Evolutionary conservation across 768 basidiomycete species (phyloP), one percentile per base, ranked within the genome.

Genomic region (Phylloporus arenicola): DNA sequence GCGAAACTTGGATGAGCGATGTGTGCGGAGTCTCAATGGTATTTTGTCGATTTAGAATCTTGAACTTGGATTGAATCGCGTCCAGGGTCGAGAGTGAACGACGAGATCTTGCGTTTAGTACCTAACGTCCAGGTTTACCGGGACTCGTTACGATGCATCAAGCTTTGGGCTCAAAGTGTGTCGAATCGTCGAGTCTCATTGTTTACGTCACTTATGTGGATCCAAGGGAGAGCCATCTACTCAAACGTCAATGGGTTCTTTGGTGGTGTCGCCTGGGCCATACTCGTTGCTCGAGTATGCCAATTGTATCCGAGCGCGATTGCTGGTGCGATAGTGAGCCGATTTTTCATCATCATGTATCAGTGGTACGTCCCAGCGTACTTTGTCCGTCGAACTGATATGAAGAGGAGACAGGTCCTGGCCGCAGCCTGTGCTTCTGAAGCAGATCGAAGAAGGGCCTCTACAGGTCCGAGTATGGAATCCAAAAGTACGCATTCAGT

Each of bases 271-370:
- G 95, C 94, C 25, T 99, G 96, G 96, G 91, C 95, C 4, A 88
- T 98, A 76, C 81, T 98, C 35, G 94, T 97, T n/a, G 96, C 96
- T 45, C 85, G 96, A 68, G 93, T 98, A 78, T 99, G 96, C 72
- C 96, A 99, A 64, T 72, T 99, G 48, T 99, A 98, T 68, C 96
- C 96, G 27, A 96, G 86, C 54, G 94, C 92, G 8, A 83, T 84
- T 52, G 92, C 94, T 12, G 92, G 93, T 14, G 91, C 90, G 4
- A 93, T 99, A 57, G 92, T 99, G 66, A 93, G 92, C 72, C 81
- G 93, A 58, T 97, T 99, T 72, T 99, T 98, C 65, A 91, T 95
- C 55, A 96, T 99, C 63, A 93, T 95, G 84, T 88, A 92, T 66
- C 88, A 93, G 73, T 98, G 95, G 95, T 90, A 50, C 40, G 86